These are phyloP conservation scores for Globisporangium middletonii DNA, from an alignment of 352 stramenopile species.

Conservation along the genomic window DNA sequence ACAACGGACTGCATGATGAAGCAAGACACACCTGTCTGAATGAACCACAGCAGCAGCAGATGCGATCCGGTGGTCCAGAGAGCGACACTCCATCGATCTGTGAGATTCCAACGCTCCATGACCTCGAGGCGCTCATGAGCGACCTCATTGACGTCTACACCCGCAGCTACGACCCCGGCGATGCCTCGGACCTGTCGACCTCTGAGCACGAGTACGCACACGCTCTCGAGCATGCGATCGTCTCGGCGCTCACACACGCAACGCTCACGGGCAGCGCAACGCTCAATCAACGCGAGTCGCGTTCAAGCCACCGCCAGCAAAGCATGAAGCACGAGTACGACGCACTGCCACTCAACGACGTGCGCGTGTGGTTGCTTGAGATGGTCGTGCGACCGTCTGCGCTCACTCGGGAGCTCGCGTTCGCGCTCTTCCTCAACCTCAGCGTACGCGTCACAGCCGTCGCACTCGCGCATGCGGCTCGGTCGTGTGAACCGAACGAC, in stretches of 20 bases:
- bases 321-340: neutral
- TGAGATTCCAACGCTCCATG: slow-evolving; percentile 6
- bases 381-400: slow-evolving; percentile 28
- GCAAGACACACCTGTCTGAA: too few species aligned
- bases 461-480: slow-evolving; percentile 6
- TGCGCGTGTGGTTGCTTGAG: slow-evolving; percentile 35
- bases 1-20: neutral
- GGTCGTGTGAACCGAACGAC: neutral
- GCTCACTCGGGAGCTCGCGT: slow-evolving; percentile 31
- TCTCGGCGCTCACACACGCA: slow-evolving; percentile 14
- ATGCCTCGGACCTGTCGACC: slow-evolving; percentile 6
- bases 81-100: too few species aligned
- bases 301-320: neutral
- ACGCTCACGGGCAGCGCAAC: neutral
- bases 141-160: slow-evolving; percentile 30
- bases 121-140: slow-evolving; percentile 27
- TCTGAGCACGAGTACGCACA: slow-evolving; percentile 20
- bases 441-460: slow-evolving; percentile 17
- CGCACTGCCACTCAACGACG: slow-evolving; percentile 6
- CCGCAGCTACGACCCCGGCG: slow-evolving; percentile 1
- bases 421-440: slow-evolving; percentile 29
- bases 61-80: neutral
- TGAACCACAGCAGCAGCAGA: too few species aligned
- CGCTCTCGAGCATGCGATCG: slow-evolving; percentile 18
- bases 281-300: neutral